Evolutionary conservation across 2,329 filamentous ascomycete genomes (phyloP).

Genomic region (Phyllosticta citribraziliensis): DNA sequence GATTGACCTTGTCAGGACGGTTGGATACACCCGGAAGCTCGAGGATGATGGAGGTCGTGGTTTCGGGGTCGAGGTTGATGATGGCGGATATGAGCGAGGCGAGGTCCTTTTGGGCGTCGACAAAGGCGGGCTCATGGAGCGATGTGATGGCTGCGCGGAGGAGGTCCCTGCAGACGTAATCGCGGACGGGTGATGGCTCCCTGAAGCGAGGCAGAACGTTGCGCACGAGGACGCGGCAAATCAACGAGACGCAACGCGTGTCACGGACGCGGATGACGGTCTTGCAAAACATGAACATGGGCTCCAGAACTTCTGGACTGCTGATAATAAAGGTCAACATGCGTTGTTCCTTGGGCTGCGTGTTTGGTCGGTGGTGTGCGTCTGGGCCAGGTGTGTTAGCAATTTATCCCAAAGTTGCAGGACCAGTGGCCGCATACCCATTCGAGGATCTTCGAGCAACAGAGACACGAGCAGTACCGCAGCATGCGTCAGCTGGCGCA

Average conservation of each 20-base stretch:
- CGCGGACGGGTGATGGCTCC: conserved; percentile 52
- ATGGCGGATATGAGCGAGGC: conserved; percentile 81
- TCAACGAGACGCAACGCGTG: conserved; percentile 75
- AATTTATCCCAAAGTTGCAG: background rate
- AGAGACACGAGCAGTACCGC: conserved; percentile 87
- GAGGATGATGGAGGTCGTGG: conserved; percentile 62
- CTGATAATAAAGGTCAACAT: conserved; percentile 77
- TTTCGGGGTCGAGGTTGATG: conserved; percentile 58
- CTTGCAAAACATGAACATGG: conserved; percentile 82
- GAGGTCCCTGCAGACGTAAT: conserved; percentile 83
- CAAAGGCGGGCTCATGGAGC: conserved; percentile 91
- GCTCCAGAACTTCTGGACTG: conserved; percentile 69
- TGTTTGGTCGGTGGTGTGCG: conserved; percentile 12
- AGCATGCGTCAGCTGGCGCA: conserved; percentile 85
- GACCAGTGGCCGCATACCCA: conserved; percentile 38
- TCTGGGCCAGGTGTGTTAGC: background rate
- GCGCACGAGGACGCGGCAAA: conserved; percentile 68
- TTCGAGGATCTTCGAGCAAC: conserved; percentile 65
- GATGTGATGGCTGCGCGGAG: conserved; percentile 83
- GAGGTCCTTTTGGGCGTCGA: conserved; percentile 88
- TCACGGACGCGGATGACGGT: conserved; percentile 86
- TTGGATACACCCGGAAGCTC: conserved; percentile 68
- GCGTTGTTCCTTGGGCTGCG: conserved; percentile 39
- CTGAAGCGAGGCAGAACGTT: conserved; percentile 73
- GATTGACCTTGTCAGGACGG: conserved; percentile 47